These are phyloP conservation scores for Eutypella sp. DNA, from an alignment of 2,329 filamentous ascomycete species.

Conservation along the genomic window DNA sequence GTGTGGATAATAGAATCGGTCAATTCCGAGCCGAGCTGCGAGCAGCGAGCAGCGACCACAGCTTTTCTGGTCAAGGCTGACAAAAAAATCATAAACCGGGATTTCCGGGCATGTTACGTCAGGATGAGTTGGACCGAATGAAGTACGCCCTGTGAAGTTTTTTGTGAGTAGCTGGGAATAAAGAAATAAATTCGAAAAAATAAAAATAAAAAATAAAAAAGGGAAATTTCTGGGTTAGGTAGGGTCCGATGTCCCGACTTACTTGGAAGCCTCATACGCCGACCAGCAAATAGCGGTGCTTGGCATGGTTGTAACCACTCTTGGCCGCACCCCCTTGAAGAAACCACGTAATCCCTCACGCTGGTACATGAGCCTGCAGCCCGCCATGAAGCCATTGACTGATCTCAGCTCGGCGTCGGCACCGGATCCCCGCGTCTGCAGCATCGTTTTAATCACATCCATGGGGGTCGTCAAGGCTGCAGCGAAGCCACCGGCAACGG, in stretches of 20 bases:
- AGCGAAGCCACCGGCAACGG: slow-evolving; percentile 86
- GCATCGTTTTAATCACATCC: slow-evolving; percentile 96
- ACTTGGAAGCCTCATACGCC: slow-evolving; percentile 66
- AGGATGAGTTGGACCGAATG: slow-evolving; percentile 25
- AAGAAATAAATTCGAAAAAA: neutral
- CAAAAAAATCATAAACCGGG: neutral
- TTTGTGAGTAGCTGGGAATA: too few species aligned
- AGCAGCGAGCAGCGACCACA: too few species aligned
- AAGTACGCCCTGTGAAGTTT: slow-evolving; percentile 32
- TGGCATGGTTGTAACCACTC: slow-evolving; percentile 94
- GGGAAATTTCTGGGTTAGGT: too few species aligned
- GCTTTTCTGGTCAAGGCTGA: too few species aligned
- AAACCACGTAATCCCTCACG: slow-evolving; percentile 84
- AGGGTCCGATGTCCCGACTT: too few species aligned
- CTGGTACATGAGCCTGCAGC: slow-evolving; percentile 74
- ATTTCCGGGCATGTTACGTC: slow-evolving; percentile 11
- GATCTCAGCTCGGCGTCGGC: slow-evolving; percentile 74
- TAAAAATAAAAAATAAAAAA: slow-evolving; percentile 1
- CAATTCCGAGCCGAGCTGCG: neutral
- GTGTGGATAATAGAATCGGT: neutral
- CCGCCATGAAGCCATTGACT: slow-evolving; percentile 77
- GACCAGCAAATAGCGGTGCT: slow-evolving; percentile 99
- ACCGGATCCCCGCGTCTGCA: slow-evolving; percentile 87
- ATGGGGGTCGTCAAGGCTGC: slow-evolving; percentile 92
- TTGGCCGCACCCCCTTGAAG: slow-evolving; percentile 85